Conservation (phyloP, 805 yeast species). For the Hanseniaspora nectarophila region DNA sequence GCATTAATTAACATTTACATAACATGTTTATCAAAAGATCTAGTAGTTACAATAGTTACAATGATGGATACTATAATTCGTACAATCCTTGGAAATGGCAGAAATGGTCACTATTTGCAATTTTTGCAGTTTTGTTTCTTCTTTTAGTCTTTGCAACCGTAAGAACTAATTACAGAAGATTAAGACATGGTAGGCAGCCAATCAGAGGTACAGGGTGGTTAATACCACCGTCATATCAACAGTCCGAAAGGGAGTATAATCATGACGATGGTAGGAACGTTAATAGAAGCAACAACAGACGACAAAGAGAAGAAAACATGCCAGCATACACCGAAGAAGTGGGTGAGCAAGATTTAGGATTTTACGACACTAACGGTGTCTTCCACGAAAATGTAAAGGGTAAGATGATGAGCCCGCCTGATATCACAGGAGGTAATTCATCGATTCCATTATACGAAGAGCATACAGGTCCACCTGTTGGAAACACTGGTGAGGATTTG, state of each 20-base stretch:
- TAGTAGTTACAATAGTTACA: neutral
- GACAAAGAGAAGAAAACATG: conserved; percentile 36
- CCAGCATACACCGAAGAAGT: conserved; percentile 60
- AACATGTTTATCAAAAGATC: neutral
- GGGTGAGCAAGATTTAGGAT: conserved; percentile 65
- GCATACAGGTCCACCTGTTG: neutral
- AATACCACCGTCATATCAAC: conserved; percentile 54
- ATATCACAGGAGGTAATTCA: conserved; percentile 15
- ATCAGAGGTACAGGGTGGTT: conserved; percentile 59
- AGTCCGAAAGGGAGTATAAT: conserved; percentile 48
- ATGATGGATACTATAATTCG: neutral
- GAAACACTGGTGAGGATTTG: neutral
- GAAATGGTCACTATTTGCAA: conserved; percentile 55
- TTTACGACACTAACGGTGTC: conserved; percentile 53
- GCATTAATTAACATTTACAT: neutral
- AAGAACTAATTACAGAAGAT: conserved; percentile 43
- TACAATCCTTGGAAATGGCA: conserved; percentile 30
- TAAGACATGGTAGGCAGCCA: conserved; percentile 35
- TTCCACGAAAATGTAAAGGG: conserved; percentile 33
- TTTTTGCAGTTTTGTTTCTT: conserved; percentile 40
- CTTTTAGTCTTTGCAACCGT: conserved; percentile 41
- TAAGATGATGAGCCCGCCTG: conserved; percentile 24
- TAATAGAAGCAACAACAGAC: conserved; percentile 17
- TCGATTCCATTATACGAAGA: neutral
- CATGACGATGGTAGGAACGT: conserved; percentile 20